Evolutionary conservation across 371 early-diverging fungal genomes (phyloP).

Genomic region (Mortierella sp.): DNA sequence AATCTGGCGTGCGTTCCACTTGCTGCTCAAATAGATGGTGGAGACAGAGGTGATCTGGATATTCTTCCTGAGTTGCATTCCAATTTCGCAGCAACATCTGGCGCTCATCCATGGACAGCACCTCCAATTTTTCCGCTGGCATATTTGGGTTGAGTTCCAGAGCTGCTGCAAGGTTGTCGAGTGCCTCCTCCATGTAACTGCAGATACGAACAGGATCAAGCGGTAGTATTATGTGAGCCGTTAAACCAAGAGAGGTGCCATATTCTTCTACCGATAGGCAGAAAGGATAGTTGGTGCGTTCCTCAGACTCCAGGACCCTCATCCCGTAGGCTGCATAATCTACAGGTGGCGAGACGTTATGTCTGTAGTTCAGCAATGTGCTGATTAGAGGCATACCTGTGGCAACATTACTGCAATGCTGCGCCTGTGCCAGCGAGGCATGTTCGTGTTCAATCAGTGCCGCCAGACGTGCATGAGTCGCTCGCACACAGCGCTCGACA

Average conservation of each 20-base stretch:
- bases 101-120: too few relatives aligned
- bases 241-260: not conserved
- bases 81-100: too few relatives aligned
- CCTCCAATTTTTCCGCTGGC: not conserved
- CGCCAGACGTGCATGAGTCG: too few relatives aligned
- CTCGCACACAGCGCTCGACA: too few relatives aligned
- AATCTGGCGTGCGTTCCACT: not conserved
- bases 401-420: too few relatives aligned
- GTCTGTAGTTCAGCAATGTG: conserved; percentile 13
- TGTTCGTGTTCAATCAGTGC: too few relatives aligned
- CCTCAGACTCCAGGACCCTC: not conserved
- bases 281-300: conserved; percentile 6
- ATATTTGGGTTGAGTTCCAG: not conserved
- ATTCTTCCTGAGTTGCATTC: not conserved
- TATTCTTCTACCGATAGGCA: not conserved
- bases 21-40: conserved; percentile 8
- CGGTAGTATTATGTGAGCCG: not conserved
- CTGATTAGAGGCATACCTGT: conserved; percentile 15
- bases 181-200: not conserved
- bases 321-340: too few relatives aligned
- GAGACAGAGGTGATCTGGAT: not conserved
- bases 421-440: too few relatives aligned
- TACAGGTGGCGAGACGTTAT: not conserved
- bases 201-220: not conserved
- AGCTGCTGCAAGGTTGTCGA: not conserved